Percentiles rank a stretch among this genome's conserved stretches.
These are phyloP conservation scores for Auricularia sp. DNA, from an alignment of 768 basidiomycete species.

Conservation along the genomic window DNA sequence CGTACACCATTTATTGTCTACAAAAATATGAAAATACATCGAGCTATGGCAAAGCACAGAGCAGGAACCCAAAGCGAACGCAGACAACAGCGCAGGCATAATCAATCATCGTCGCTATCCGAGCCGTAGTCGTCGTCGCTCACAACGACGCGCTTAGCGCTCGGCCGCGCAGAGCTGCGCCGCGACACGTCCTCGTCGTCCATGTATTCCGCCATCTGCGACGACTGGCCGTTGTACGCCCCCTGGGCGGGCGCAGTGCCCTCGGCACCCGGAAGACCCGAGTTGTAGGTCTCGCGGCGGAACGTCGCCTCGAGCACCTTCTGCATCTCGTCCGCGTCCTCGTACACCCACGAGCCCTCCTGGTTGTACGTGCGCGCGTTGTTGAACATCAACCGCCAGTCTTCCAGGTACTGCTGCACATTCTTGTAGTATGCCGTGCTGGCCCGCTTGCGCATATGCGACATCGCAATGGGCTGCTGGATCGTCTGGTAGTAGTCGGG, in stretches of 20 bases:
- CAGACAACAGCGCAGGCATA: background rate
- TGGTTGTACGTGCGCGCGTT: slow-evolving; percentile 92
- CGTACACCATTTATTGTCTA: too few species aligned
- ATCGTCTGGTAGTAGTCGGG: slow-evolving; percentile 92
- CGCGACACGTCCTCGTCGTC: background rate
- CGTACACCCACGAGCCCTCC: slow-evolving; percentile 90
- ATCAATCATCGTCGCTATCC: background rate
- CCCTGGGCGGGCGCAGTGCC: background rate
- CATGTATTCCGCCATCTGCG: background rate
- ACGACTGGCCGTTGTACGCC: background rate
- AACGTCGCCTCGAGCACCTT: slow-evolving; percentile 71
- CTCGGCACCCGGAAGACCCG: slow-evolving; percentile 67
- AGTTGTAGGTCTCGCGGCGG: slow-evolving; percentile 50
- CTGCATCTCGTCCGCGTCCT: slow-evolving; percentile 91
- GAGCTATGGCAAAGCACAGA: background rate
- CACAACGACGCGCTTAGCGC: background rate
- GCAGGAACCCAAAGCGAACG: background rate
- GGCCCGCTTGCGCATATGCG: slow-evolving; percentile 71
- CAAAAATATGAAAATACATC: too few species aligned
- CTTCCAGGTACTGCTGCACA: slow-evolving; percentile 58
- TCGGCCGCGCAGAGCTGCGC: background rate
- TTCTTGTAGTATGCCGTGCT: slow-evolving; percentile 60
- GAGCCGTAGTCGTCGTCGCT: background rate
- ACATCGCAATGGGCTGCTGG: slow-evolving; percentile 75
- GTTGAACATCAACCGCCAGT: slow-evolving; percentile 86